Percentiles rank a stretch among this genome's conserved stretches.
Conservation (phyloP, 1,284 basidiomycete genomes). For the Albatrellus sp. region DNA sequence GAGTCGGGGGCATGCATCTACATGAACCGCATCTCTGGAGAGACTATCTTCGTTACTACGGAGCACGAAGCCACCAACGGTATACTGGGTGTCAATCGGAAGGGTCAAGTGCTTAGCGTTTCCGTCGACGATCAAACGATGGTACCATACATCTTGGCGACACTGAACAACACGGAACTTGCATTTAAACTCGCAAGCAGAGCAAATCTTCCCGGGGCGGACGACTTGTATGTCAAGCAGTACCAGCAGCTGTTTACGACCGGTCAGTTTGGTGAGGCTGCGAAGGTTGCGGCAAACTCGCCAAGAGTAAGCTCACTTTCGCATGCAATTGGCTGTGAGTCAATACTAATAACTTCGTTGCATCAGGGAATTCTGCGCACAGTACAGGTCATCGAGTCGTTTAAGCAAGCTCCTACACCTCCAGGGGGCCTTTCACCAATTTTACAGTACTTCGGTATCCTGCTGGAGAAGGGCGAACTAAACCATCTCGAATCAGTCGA, state of each 20-base stretch:
- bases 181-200: conserved; percentile 97
- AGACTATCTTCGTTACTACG: conserved; percentile 98
- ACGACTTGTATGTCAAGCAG: conserved; percentile 93
- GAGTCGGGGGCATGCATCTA: conserved; percentile 98
- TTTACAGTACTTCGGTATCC: conserved; percentile 95
- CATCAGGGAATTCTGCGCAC: conserved; percentile 87
- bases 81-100: conserved; percentile 99
- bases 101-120: conserved; percentile 96
- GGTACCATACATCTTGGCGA: conserved; percentile 89
- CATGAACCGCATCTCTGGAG: conserved; percentile 99
- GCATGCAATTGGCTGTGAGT: not conserved
- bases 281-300: conserved; percentile 96
- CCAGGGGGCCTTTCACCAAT: conserved; percentile 93
- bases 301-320: conserved; percentile 50
- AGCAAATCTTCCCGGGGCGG: conserved; percentile 95
- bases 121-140: conserved; percentile 95
- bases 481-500: conserved; percentile 97
- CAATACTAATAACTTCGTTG: conserved; percentile 1
- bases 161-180: conserved; percentile 94
- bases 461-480: conserved; percentile 95
- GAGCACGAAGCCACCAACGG: conserved; percentile 91
- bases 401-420: conserved; percentile 89
- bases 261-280: conserved; percentile 92
- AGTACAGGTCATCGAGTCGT: conserved; percentile 91
- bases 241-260: conserved; percentile 89